Conservation (phyloP, 352 stramenopile species). For the Phytophthora ramorum region DNA sequence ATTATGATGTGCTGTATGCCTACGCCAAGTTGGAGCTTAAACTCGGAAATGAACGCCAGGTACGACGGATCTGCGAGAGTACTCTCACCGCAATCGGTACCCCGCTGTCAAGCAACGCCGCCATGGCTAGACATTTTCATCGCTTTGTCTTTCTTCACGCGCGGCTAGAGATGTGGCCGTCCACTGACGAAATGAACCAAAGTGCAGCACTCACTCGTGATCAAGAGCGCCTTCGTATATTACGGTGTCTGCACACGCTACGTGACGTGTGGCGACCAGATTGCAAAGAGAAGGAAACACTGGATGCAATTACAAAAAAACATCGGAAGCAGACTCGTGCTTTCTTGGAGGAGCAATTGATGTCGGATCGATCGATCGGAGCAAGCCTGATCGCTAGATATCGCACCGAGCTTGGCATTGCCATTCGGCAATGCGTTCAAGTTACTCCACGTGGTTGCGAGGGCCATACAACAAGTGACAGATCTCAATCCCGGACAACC, state of each 20-base stretch:
- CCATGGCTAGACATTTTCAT: constrained; percentile 43
- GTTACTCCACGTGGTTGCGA: constrained; percentile 3
- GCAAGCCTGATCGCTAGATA: constrained; percentile 46
- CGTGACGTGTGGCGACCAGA: constrained; percentile 45
- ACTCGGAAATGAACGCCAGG: constrained; percentile 52
- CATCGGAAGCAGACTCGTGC: constrained; percentile 20
- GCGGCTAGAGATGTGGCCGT: constrained; percentile 43
- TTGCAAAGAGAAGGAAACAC: constrained; percentile 28
- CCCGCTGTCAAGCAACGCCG: constrained; percentile 1
- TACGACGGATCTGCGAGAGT: constrained; percentile 65
- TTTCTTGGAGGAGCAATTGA: constrained; percentile 30
- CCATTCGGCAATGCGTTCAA: constrained; percentile 38
- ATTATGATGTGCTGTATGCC: constrained; percentile 45
- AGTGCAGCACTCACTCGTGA: constrained; percentile 5
- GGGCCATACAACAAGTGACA: not conserved
- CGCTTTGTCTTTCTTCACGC: constrained; percentile 62
- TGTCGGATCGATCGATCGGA: constrained; percentile 25
- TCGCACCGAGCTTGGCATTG: constrained; percentile 49
- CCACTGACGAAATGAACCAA: constrained; percentile 4
- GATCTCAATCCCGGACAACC: not conserved
- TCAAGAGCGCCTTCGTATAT: constrained; percentile 10
- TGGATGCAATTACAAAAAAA: constrained; percentile 49
- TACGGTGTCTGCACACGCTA: constrained; percentile 45
- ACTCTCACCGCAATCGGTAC: constrained; percentile 43
- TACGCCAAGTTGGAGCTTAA: constrained; percentile 65